Percentiles rank a stretch among this genome's conserved stretches.
Conservation (phyloP, 1,284 basidiomycete species). For the Ustilago lituana region DNA sequence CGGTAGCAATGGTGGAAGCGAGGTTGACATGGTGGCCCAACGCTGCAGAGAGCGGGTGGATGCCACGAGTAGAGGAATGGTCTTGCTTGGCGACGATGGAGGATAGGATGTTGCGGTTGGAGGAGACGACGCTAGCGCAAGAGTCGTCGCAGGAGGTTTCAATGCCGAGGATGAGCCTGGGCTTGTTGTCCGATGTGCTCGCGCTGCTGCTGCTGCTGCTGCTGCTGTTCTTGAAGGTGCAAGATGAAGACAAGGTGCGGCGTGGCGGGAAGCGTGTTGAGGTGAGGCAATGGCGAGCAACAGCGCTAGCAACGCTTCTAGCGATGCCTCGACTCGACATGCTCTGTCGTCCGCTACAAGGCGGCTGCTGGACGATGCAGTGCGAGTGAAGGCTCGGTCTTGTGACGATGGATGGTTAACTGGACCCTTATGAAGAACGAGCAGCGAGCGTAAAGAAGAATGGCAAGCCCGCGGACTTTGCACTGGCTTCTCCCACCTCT, state of each 20-base stretch:
- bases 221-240: too few species aligned
- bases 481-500: neutral
- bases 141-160: slow-evolving; percentile 67
- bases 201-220: too few species aligned
- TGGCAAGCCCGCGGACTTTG: slow-evolving; percentile 1
- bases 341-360: too few species aligned
- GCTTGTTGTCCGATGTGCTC: too few species aligned
- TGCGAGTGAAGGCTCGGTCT: too few species aligned
- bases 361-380: too few species aligned
- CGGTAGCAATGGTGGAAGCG: slow-evolving; percentile 47
- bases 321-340: slow-evolving; percentile 3
- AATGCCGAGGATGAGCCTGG: slow-evolving; percentile 56
- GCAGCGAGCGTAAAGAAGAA: neutral
- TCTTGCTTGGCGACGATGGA: slow-evolving; percentile 60
- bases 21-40: slow-evolving; percentile 54
- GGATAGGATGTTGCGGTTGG: slow-evolving; percentile 52
- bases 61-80: slow-evolving; percentile 57
- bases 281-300: neutral
- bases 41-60: slow-evolving; percentile 60
- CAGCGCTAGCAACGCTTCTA: neutral
- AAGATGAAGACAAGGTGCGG: neutral
- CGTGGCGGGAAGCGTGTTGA: slow-evolving; percentile 8
- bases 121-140: slow-evolving; percentile 58
- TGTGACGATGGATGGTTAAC: too few species aligned
- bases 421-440: slow-evolving; percentile 5